Evolutionary conservation across 2,329 filamentous ascomycete genomes (phyloP).

Genomic region (Drechslerella coelobrocha): DNA sequence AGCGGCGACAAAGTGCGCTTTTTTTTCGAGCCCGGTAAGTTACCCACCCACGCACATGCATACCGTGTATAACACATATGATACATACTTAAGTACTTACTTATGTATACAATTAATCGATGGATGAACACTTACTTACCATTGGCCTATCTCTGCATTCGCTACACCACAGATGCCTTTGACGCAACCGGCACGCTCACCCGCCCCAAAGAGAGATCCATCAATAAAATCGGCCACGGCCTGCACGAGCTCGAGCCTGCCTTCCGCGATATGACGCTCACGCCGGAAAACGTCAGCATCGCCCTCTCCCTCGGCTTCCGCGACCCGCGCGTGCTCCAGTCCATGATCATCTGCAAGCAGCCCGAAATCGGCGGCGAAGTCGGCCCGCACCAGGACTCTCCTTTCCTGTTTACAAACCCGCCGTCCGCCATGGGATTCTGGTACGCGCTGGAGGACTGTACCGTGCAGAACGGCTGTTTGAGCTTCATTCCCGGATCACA

Average conservation of each 20-base stretch:
- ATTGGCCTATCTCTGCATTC: no score
- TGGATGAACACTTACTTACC: not conserved
- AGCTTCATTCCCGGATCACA: constrained; percentile 86
- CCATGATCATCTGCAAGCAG: constrained; percentile 98
- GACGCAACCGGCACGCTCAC: constrained; percentile 68
- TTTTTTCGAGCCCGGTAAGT: constrained; percentile 83
- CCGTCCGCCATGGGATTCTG: constrained; percentile 93
- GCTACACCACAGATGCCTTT: constrained; percentile 91
- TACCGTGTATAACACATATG: not conserved
- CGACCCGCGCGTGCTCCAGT: constrained; percentile 82
- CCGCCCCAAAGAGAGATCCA: constrained; percentile 80
- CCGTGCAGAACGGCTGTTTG: constrained; percentile 82
- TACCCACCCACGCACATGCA: not conserved
- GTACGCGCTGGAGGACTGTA: constrained; percentile 95
- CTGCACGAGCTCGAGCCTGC: constrained; percentile 73
- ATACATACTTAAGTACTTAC: not conserved
- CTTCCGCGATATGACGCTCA: constrained; percentile 67
- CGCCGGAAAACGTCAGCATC: constrained; percentile 67
- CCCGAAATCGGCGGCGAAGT: constrained; percentile 93
- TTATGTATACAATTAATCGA: not conserved
- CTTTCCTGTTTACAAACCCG: constrained; percentile 88
- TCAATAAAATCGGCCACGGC: constrained; percentile 88
- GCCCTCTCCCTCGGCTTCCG: constrained; percentile 74
- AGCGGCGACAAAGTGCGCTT: constrained; percentile 92
- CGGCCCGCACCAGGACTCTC: constrained; percentile 87